phyloP scores from a whole-genome alignment of 441 rosid genomes.

The Metrosideros polymorpha region DNA sequence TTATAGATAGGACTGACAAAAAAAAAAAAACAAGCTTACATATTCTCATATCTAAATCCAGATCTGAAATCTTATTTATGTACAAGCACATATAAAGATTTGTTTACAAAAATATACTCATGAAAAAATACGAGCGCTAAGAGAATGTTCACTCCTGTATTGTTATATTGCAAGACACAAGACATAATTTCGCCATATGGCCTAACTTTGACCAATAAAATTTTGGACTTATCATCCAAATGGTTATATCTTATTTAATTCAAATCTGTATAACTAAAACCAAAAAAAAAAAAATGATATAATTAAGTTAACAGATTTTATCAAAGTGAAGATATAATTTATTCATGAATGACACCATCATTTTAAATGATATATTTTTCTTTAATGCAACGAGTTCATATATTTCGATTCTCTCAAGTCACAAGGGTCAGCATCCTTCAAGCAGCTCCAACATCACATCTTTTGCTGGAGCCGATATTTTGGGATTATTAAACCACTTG shows the following conservation, averaged over 20 bases:
- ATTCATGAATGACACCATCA: neutral
- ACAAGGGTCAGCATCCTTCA: neutral
- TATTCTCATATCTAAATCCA: neutral
- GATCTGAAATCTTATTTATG: neutral
- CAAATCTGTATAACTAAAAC: neutral
- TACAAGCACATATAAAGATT: neutral
- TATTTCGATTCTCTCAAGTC: neutral
- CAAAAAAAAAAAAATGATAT: neutral
- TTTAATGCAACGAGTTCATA: neutral
- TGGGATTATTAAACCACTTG: neutral
- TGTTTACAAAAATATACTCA: neutral
- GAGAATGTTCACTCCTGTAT: neutral
- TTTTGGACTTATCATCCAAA: accelerated
- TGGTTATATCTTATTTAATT: neutral
- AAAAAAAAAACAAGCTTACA: too few relatives aligned
- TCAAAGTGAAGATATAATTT: neutral
- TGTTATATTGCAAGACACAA: accelerated
- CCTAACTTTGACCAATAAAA: neutral
- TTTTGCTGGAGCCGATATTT: neutral
- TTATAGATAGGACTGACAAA: too few relatives aligned
- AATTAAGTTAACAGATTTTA: neutral
- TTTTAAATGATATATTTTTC: neutral
- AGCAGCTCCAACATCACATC: neutral
- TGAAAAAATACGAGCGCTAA: neutral
- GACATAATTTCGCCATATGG: neutral